Evolutionary conservation across 1,139 yeast genomes (phyloP), one percentile per base, ranked within the genome.

Genomic region (Hansenula lynferdii): DNA sequence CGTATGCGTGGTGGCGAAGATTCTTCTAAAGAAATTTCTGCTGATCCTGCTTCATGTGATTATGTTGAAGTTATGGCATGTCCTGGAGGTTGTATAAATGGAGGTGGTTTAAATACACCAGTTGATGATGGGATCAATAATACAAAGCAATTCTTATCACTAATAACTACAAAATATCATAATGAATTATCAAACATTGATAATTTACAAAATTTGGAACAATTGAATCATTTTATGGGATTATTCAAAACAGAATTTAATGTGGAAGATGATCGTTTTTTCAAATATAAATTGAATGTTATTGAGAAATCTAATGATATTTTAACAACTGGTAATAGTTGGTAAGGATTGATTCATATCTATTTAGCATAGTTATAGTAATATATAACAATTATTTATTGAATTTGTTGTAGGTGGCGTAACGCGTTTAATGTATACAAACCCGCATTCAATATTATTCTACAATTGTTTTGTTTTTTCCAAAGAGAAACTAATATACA

Each of bases 41-140:
- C 80, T 0, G 92, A 85, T 47, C 82, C 92, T 1, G 62, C 75
- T 16, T 70, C 67, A 34, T 82, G 86, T 52, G 95, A 87, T 48
- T 86, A 85, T 53, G 87, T 92, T 6, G 98, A 92, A 54, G 85
- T 92, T 27, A 90, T 89, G 97, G 98, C 98, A 1, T 92, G 98
- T 59, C 98, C 98, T 4, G 87, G 86, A 28, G 99, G 98, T 1
- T 92, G 98, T 56, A 85, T 90, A 42, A 92, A 92, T 55, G 99
- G 99, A 8, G 97, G 98, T 15, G 99, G 99, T 0, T 92, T 89
- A 54, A 80, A 74, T 17, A 66, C 74, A 25, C 78, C 85, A 0
- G 5, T 39, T 6, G 33, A 30, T 40, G 17, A 28, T 30, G 48
- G 42, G 11, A 42, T 40, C 3, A 44, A 40, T 24, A 45, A 51